A percentile compares a stretch with the other conserved stretches of the same genome.
Conservation (phyloP, 2,329 filamentous ascomycete species). For the Cercospora citrullina region DNA sequence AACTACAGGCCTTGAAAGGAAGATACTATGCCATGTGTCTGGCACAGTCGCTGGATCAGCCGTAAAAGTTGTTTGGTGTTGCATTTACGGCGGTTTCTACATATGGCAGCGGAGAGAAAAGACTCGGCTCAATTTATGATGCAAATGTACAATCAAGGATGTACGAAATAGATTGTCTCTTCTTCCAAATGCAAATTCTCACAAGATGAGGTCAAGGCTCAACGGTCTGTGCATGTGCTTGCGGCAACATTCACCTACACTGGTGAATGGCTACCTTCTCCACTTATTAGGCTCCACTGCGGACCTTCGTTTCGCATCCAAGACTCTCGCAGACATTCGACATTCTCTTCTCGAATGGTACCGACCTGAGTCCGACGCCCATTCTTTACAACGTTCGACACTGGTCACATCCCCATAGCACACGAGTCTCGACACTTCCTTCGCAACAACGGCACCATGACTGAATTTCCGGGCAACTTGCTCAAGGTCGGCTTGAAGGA, state of each 20-base stretch:
- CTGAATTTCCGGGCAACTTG: background rate
- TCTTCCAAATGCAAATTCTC: background rate
- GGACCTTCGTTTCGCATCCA: background rate
- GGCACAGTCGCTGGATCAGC: slow-evolving; percentile 45
- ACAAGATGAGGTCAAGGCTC: background rate
- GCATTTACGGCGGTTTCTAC: background rate
- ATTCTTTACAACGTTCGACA: background rate
- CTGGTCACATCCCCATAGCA: background rate
- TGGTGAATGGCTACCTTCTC: background rate
- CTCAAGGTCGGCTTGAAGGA: background rate
- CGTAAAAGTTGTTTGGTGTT: slow-evolving; percentile 5
- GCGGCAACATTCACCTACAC: background rate
- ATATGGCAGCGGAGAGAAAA: background rate
- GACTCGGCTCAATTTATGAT: background rate
- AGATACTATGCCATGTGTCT: slow-evolving; percentile 49
- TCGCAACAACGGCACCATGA: background rate
- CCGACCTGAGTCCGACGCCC: background rate
- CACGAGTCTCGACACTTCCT: background rate
- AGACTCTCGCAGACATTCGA: background rate
- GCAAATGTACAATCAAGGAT: background rate
- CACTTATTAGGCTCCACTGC: background rate
- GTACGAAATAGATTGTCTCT: background rate
- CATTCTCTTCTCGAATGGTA: background rate
- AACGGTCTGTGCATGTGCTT: background rate
- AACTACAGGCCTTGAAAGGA: slow-evolving; percentile 42